Evolutionary conservation across 1,284 basidiomycete genomes (phyloP).

Genomic region (Malassezia japonica): DNA sequence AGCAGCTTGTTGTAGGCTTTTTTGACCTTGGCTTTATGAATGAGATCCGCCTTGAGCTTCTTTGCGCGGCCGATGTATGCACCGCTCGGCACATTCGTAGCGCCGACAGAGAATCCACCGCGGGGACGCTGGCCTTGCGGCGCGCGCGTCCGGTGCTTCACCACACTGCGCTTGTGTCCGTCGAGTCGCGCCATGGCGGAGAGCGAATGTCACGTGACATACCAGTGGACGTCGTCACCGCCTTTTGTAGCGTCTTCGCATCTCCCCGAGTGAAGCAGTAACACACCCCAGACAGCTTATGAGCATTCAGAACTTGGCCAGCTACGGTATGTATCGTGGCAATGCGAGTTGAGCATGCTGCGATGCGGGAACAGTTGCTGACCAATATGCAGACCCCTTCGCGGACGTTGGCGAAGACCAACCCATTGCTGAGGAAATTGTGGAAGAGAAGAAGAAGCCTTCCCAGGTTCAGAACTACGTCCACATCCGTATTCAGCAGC

Average conservation of each 20-base stretch:
- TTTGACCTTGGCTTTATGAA: slow-evolving; percentile 54
- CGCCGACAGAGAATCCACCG: slow-evolving; percentile 41
- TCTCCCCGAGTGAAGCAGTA: not conserved
- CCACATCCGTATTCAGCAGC: slow-evolving; percentile 73
- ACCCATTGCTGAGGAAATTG: slow-evolving; percentile 18
- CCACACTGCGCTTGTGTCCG: slow-evolving; percentile 26
- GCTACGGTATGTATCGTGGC: slow-evolving; percentile 39
- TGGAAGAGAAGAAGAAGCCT: slow-evolving; percentile 26
- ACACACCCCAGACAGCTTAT: slow-evolving; percentile 25
- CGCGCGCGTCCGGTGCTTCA: slow-evolving; percentile 31
- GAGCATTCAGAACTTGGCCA: slow-evolving; percentile 48
- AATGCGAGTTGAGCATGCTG: too few relatives aligned
- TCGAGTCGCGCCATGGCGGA: slow-evolving; percentile 1
- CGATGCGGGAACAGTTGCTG: not conserved
- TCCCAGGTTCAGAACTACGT: slow-evolving; percentile 47
- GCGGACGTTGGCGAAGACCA: slow-evolving; percentile 46
- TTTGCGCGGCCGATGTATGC: slow-evolving; percentile 49
- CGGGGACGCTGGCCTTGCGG: slow-evolving; percentile 16
- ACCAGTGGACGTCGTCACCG: not conserved
- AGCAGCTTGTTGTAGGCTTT: slow-evolving; percentile 52
- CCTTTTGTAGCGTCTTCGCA: not conserved
- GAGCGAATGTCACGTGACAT: not conserved
- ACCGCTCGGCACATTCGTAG: slow-evolving; percentile 38
- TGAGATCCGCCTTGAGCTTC: slow-evolving; percentile 53
- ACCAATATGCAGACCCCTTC: slow-evolving; percentile 35